Conservation (phyloP, 495 filamentous ascomycete species). For the Penicillium dipodomyicola region DNA sequence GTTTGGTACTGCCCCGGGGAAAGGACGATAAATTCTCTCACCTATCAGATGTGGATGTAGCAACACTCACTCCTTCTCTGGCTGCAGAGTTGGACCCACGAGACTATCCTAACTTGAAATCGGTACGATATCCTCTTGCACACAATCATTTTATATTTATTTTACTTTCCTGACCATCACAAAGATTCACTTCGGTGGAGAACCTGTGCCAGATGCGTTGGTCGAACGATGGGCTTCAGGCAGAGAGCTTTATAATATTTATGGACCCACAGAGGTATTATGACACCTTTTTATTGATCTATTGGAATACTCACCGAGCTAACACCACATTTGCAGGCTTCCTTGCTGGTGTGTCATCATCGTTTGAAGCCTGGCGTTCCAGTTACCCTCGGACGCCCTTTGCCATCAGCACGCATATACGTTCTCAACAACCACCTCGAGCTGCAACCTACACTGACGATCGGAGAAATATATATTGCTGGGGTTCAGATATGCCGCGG, state of each 20-base stretch:
- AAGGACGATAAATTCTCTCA: slow-evolving; percentile 18
- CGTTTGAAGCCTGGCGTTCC: slow-evolving; percentile 12
- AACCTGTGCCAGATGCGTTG: slow-evolving; percentile 26
- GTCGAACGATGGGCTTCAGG: slow-evolving; percentile 26
- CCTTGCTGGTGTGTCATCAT: slow-evolving; percentile 13
- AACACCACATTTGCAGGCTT: slow-evolving; percentile 5
- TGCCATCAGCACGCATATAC: slow-evolving; percentile 24
- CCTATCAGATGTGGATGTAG: slow-evolving; percentile 20
- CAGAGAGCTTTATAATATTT: slow-evolving; percentile 27
- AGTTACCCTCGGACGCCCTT: slow-evolving; percentile 26
- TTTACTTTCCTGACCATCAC: neutral
- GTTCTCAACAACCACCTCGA: slow-evolving; percentile 20
- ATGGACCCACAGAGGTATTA: slow-evolving; percentile 30
- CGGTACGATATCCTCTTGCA: neutral
- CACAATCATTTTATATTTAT: neutral
- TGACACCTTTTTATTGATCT: too few species aligned
- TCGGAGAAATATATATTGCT: slow-evolving; percentile 29
- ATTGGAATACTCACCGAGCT: neutral
- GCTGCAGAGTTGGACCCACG: slow-evolving; percentile 11
- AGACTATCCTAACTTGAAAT: slow-evolving; percentile 22
- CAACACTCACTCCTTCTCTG: slow-evolving; percentile 27
- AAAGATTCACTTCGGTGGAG: slow-evolving; percentile 27
- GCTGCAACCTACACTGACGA: slow-evolving; percentile 17
- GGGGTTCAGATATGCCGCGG: slow-evolving; percentile 26
- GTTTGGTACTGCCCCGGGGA: slow-evolving; percentile 19